Percentiles rank a stretch among this genome's conserved stretches.
phyloP scores from a whole-genome alignment of 2,329 filamentous ascomycete species.

The Talaromyces sp. region DNA sequence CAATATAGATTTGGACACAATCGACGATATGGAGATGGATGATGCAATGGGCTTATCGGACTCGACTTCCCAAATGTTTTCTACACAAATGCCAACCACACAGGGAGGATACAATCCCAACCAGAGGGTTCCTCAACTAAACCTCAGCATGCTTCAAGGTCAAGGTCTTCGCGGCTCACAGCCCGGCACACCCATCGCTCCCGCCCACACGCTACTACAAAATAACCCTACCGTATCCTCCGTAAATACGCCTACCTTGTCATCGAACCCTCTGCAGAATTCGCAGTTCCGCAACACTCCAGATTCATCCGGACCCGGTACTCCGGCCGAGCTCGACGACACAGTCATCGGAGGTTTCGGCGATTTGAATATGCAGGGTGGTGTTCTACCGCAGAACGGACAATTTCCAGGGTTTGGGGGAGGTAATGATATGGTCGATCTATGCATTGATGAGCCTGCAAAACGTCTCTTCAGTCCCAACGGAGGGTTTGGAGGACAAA shows the following conservation, averaged over 20 bases:
- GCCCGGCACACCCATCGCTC: constrained; percentile 76
- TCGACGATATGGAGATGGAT: constrained; percentile 97
- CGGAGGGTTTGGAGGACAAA: constrained; percentile 59
- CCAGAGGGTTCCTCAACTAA: constrained; percentile 64
- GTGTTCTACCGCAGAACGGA: constrained; percentile 41
- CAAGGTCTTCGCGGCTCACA: constrained; percentile 81
- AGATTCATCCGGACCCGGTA: constrained; percentile 66
- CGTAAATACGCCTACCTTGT: constrained; percentile 89
- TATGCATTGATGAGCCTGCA: constrained; percentile 85
- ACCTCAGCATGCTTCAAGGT: constrained; percentile 70
- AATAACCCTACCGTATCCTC: constrained; percentile 96
- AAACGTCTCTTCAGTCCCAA: constrained; percentile 89
- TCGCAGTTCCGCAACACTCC: constrained; percentile 55
- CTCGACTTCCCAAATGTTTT: constrained; percentile 37
- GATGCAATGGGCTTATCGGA: constrained; percentile 61
- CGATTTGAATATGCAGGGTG: constrained; percentile 57
- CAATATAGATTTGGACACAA: constrained; percentile 67
- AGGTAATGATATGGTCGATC: constrained; percentile 54
- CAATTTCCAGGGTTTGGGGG: constrained; percentile 43
- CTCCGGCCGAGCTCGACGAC: constrained; percentile 71
- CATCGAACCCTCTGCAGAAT: constrained; percentile 67
- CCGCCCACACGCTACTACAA: constrained; percentile 67
- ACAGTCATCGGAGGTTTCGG: constrained; percentile 63
- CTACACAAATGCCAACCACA: constrained; percentile 58
- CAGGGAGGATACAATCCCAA: constrained; percentile 59